Conservation (phyloP, 108 stramenopile species). For the Skeletonema menzelii region DNA sequence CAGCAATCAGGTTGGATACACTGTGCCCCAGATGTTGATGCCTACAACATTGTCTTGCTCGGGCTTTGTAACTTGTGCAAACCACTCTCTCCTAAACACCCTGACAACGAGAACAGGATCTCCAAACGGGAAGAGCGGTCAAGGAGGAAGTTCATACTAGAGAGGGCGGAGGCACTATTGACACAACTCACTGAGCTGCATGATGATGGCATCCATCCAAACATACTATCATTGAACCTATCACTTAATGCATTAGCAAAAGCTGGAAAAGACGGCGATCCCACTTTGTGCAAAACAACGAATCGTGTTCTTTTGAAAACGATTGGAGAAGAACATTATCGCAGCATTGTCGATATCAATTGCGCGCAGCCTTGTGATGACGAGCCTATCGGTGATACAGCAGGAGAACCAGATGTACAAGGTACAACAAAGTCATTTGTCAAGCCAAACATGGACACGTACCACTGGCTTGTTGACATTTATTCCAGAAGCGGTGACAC, state of each 20-base stretch:
- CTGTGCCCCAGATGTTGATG: constrained; percentile 28
- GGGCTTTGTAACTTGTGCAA: constrained; percentile 35
- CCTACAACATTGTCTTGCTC: constrained; percentile 39
- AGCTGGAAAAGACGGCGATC: constrained; percentile 15
- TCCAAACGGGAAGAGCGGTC: neutral
- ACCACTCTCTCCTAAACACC: neutral
- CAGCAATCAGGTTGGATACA: constrained; percentile 3
- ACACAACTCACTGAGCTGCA: constrained; percentile 9
- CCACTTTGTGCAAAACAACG: constrained; percentile 8
- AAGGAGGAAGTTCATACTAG: constrained; percentile 13
- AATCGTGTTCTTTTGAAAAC: constrained; percentile 24
- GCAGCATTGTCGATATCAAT: constrained; percentile 8
- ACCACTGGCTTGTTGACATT: constrained; percentile 42
- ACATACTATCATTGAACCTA: constrained; percentile 38
- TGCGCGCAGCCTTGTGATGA: neutral
- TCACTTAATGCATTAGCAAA: constrained; percentile 31
- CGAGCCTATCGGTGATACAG: neutral
- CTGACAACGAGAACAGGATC: neutral
- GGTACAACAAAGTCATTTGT: neutral
- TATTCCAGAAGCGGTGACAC: constrained; percentile 27
- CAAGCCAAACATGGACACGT: constrained; percentile 29
- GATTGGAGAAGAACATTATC: constrained; percentile 31
- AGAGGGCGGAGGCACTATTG: constrained; percentile 27
- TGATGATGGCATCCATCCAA: constrained; percentile 6
- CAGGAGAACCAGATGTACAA: neutral